Evolutionary conservation across 1,284 basidiomycete genomes (phyloP).

Genomic region (Rhodotorula sp.): DNA sequence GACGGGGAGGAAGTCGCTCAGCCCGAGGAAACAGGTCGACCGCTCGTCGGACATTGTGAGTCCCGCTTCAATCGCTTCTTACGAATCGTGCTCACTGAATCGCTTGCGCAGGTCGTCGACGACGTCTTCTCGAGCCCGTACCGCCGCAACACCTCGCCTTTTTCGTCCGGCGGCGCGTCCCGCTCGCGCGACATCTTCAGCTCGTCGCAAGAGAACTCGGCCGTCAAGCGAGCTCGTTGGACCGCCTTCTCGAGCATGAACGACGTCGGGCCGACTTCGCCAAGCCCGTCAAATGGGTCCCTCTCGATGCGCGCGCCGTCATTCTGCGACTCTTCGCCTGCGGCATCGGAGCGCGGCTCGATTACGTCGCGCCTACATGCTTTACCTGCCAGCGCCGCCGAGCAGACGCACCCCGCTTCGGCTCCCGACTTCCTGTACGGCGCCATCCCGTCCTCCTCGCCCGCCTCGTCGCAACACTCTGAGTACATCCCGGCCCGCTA

Average conservation of each 20-base stretch:
- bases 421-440: slow-evolving; percentile 36
- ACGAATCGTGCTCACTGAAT: background rate
- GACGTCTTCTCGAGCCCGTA: slow-evolving; percentile 26
- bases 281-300: slow-evolving; percentile 30
- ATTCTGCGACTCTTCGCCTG: slow-evolving; percentile 40
- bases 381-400: background rate
- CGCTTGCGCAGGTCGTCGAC: slow-evolving; percentile 9
- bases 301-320: slow-evolving; percentile 33
- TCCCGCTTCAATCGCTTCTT: background rate
- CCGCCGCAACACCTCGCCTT: slow-evolving; percentile 12
- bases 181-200: slow-evolving; percentile 28
- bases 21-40: slow-evolving; percentile 15
- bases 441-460: slow-evolving; percentile 30
- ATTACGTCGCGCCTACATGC: background rate
- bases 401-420: slow-evolving; percentile 21
- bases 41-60: slow-evolving; percentile 22
- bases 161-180: slow-evolving; percentile 8
- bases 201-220: slow-evolving; percentile 5
- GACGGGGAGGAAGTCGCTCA: background rate
- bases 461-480: slow-evolving; percentile 30
- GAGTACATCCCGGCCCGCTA: slow-evolving; percentile 23
- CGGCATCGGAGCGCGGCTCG: slow-evolving; percentile 27
- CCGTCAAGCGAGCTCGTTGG: slow-evolving; percentile 27
- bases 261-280: slow-evolving; percentile 18
- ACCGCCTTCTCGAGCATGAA: background rate